A percentile compares a stretch with the other conserved stretches of the same genome.
phyloP scores from a whole-genome alignment of 2,329 filamentous ascomycete species.

The Talaromyces sp. region DNA sequence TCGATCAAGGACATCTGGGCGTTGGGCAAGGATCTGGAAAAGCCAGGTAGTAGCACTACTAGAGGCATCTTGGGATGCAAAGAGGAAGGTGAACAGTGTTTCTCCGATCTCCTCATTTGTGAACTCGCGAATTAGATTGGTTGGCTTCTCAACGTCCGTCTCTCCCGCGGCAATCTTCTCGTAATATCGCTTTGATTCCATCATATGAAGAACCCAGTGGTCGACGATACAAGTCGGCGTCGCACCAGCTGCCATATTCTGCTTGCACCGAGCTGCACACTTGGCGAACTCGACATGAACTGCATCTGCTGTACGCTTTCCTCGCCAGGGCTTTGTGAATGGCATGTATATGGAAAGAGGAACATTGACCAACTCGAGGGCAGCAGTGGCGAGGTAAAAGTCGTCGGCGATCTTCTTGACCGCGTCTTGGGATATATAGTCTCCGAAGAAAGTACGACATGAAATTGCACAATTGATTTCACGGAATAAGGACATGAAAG shows the following conservation, averaged over 20 bases:
- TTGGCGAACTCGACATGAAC: constrained; percentile 80
- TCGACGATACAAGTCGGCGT: constrained; percentile 85
- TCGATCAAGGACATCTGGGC: constrained; percentile 52
- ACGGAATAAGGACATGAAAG: constrained; percentile 83
- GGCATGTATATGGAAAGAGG: constrained; percentile 75
- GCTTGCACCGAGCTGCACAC: constrained; percentile 83
- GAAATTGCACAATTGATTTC: constrained; percentile 88
- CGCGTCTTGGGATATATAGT: constrained; percentile 83
- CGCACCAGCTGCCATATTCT: constrained; percentile 77
- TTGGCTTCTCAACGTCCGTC: constrained; percentile 52
- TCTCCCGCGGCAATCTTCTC: constrained; percentile 70
- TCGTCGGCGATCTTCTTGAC: constrained; percentile 89
- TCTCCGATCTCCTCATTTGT: constrained; percentile 53
- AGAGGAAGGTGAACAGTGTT: constrained; percentile 58
- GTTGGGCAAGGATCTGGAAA: constrained; percentile 56
- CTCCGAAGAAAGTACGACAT: constrained; percentile 84
- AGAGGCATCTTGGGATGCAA: constrained; percentile 58
- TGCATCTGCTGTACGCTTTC: constrained; percentile 84
- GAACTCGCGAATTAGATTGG: constrained; percentile 55
- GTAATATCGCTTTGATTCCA: constrained; percentile 75
- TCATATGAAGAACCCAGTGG: constrained; percentile 80
- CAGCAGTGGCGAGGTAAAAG: constrained; percentile 88
- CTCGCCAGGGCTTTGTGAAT: constrained; percentile 87
- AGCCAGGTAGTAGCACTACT: constrained; percentile 58
- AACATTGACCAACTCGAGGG: constrained; percentile 91